Conservation (phyloP, 805 yeast genomes). For the Clavispora santaluciae region DNA sequence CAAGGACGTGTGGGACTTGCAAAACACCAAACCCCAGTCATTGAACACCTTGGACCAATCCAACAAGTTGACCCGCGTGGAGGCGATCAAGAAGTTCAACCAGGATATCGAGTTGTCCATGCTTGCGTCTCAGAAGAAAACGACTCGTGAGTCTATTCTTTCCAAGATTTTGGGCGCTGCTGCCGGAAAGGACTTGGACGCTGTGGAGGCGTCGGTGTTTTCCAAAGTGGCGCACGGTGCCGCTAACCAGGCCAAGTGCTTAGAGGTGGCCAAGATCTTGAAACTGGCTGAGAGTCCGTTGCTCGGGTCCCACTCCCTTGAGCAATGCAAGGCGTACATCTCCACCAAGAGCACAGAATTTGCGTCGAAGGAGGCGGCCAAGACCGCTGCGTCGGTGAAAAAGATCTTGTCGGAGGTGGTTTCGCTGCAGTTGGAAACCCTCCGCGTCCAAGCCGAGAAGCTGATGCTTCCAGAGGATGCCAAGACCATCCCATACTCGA, state of each 20-base stretch:
- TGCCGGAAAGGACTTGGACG: slow-evolving; percentile 20
- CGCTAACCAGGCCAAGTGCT: slow-evolving; percentile 32
- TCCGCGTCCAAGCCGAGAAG: slow-evolving; percentile 26
- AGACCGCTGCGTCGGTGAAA: slow-evolving; percentile 29
- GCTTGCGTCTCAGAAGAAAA: slow-evolving; percentile 36
- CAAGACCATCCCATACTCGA: slow-evolving; percentile 23
- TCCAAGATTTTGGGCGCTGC: slow-evolving; percentile 36
- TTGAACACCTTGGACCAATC: slow-evolving; percentile 24
- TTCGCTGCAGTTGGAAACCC: slow-evolving; percentile 27
- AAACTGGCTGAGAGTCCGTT: slow-evolving; percentile 24
- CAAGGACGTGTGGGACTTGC: slow-evolving; percentile 48
- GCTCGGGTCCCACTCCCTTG: slow-evolving; percentile 15
- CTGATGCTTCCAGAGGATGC: slow-evolving; percentile 25
- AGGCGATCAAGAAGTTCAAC: slow-evolving; percentile 27
- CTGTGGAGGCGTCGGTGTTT: slow-evolving; percentile 14
- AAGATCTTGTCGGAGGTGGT: slow-evolving; percentile 34
- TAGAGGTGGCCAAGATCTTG: slow-evolving; percentile 27
- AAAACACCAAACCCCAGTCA: slow-evolving; percentile 38
- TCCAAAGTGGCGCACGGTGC: slow-evolving; percentile 9
- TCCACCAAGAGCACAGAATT: slow-evolving; percentile 33
- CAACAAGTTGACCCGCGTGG: slow-evolving; percentile 5
- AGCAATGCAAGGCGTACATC: slow-evolving; percentile 21
- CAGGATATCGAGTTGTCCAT: slow-evolving; percentile 36
- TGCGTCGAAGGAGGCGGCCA: slow-evolving; percentile 24
- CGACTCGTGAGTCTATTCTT: slow-evolving; percentile 46